Evolutionary conservation across 164 flowering plant species (phyloP), one percentile per base, ranked within the genome.

Genomic region (Magnolia changhungtana): DNA sequence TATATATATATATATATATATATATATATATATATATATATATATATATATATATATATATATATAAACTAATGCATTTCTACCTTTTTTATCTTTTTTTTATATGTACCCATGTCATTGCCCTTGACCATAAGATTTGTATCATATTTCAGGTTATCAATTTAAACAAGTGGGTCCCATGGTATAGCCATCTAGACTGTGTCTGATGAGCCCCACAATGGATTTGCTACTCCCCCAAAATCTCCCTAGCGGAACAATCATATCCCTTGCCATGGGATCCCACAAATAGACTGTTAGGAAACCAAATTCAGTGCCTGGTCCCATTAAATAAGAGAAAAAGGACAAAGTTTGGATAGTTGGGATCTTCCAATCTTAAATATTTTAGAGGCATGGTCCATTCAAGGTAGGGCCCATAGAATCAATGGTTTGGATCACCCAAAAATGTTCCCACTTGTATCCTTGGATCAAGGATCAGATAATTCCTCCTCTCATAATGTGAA

Each of bases 51-150:
- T 23, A 23, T 23, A 23, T 23, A 23, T 23, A 23, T 23, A 23
- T 23, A 23, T 23, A 23, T 23, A 23, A 23, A 23, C 24, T 49
- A 24, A 75, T 80, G 86, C 76, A 84, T 81, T 45, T 63, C 51
- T 55, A n/a, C 79, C 78, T 61, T 65, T 20, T 45, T 45, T 74
- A 45, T 63, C 24, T 61, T 50, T 21, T 64, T 65, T 9, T 8
- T 23, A 2, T 49, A 37, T 21, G 16, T 10, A 3, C n/a, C 10
- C 8, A 24, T 52, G 31, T 72, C 61, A 37, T 13, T 52, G 20
- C 19, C 18, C 31, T 72, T 52, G 23, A 67, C 24, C 61, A n/a
- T 52, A 68, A 7, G 71, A 37, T 68, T 20, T 27, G 29, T 68
- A 49, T 68, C 50, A 29, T 68, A 3, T 13, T 68, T 21, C 23